These are phyloP conservation scores for Chlorella sp. DNA, from an alignment of 139 green algal species.

Conservation along the genomic window DNA sequence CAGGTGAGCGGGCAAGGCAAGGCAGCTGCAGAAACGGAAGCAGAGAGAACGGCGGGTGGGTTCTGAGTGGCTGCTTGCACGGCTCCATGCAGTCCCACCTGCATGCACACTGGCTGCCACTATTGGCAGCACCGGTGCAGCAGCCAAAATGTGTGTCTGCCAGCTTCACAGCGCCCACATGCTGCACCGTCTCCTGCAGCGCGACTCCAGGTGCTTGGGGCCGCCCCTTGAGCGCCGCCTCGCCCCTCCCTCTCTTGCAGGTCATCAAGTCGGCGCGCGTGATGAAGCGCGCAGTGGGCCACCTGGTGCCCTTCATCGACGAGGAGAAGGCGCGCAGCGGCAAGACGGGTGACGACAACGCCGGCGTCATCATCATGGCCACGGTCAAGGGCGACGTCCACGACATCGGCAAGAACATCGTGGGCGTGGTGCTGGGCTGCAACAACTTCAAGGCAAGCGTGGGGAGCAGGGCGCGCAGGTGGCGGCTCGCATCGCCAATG, in stretches of 20 bases:
- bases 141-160: not conserved
- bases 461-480: no score
- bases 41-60: no score
- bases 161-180: no score
- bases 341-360: conserved; percentile 59
- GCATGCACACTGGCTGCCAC: not conserved
- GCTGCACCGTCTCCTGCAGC: no score
- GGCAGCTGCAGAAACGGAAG: no score
- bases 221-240: no score
- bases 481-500: no score
- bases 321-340: conserved; percentile 88
- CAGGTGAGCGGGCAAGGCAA: conserved; percentile 84
- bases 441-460: conserved; percentile 99
- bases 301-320: conserved; percentile 98
- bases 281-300: conserved; percentile 98
- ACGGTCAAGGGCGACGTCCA: conserved; percentile 99
- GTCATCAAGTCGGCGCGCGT: conserved; percentile 99
- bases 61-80: no score
- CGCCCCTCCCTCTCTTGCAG: conserved; percentile 52
- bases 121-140: not conserved
- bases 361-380: conserved; percentile 94
- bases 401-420: conserved; percentile 99
- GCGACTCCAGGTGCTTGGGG: no score
- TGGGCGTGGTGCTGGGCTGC: conserved; percentile 97
- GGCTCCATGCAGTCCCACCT: no score